phyloP scores from a whole-genome alignment of 768 basidiomycete genomes.

The Psilocybe azurescens region DNA sequence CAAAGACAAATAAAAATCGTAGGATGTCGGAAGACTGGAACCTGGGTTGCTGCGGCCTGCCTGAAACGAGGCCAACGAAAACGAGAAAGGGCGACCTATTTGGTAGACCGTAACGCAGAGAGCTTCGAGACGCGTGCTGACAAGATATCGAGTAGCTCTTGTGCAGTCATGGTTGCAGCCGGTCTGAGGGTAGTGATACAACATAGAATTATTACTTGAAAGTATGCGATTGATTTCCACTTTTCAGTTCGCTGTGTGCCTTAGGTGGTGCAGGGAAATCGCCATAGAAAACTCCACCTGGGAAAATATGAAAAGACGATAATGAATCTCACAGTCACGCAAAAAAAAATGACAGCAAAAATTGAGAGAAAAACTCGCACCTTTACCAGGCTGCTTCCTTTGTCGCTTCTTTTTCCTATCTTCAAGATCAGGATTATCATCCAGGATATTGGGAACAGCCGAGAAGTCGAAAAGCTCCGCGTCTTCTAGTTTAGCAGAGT shows the following conservation, averaged over 20 bases:
- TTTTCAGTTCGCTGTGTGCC: conserved; percentile 66
- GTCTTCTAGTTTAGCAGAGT: conserved; percentile 31
- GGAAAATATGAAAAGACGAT: conserved; percentile 12
- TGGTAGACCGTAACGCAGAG: neutral
- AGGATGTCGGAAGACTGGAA: neutral
- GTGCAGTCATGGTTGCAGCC: neutral
- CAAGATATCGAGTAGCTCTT: neutral
- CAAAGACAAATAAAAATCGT: neutral
- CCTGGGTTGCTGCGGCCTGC: neutral
- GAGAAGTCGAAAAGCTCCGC: conserved; percentile 72
- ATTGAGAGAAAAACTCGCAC: conserved; percentile 21
- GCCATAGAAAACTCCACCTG: conserved; percentile 53
- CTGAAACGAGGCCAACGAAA: neutral
- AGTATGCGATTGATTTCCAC: conserved; percentile 73
- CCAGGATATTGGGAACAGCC: conserved; percentile 72
- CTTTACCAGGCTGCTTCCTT: conserved; percentile 37
- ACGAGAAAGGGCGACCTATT: neutral
- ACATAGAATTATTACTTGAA: conserved; percentile 50
- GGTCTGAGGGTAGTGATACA: neutral
- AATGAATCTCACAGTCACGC: neutral
- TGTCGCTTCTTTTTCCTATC: conserved; percentile 56
- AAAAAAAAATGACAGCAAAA: neutral
- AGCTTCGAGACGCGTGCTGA: neutral
- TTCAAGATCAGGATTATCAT: conserved; percentile 52
- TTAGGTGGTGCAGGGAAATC: conserved; percentile 71